phyloP scores from a whole-genome alignment of 2,329 filamentous ascomycete genomes.

The Trichoderma oligosporum region DNA sequence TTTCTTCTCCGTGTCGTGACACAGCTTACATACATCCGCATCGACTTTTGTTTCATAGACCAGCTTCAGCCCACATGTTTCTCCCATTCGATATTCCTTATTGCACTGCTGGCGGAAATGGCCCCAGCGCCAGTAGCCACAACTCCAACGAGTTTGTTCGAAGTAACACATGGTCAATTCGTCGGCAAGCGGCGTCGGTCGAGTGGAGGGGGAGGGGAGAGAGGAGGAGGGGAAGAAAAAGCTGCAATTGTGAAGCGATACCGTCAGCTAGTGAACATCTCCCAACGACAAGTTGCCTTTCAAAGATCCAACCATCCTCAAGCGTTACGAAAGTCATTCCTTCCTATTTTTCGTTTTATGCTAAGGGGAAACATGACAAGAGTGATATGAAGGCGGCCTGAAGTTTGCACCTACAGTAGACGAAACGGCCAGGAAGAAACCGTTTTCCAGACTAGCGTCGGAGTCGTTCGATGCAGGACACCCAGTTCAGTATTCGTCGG shows the following conservation, averaged over 20 bases:
- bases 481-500: conserved; percentile 17
- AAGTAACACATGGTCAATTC: conserved; percentile 80
- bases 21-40: conserved; percentile 70
- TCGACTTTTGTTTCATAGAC: conserved; percentile 69
- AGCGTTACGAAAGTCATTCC: neutral
- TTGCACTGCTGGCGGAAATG: conserved; percentile 90
- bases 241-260: conserved; percentile 20
- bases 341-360: neutral
- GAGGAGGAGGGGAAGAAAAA: neutral
- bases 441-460: conserved; percentile 19
- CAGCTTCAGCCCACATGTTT: conserved; percentile 92
- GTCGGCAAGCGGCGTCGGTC: conserved; percentile 22
- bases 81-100: conserved; percentile 91
- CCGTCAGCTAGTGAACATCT: conserved; percentile 22
- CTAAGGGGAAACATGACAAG: neutral
- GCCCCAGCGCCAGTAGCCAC: conserved; percentile 93
- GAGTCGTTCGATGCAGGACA: conserved; percentile 19
- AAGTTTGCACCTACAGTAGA: conserved; percentile 15
- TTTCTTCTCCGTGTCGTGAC: conserved; percentile 87
- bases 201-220: conserved; percentile 17
- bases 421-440: conserved; percentile 1
- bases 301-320: neutral
- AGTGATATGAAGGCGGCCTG: neutral
- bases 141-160: conserved; percentile 79
- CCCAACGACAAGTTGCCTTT: conserved; percentile 14